Evolutionary conservation across 1,284 basidiomycete species (phyloP).

Genomic region (Ceratobasidium sp.): DNA sequence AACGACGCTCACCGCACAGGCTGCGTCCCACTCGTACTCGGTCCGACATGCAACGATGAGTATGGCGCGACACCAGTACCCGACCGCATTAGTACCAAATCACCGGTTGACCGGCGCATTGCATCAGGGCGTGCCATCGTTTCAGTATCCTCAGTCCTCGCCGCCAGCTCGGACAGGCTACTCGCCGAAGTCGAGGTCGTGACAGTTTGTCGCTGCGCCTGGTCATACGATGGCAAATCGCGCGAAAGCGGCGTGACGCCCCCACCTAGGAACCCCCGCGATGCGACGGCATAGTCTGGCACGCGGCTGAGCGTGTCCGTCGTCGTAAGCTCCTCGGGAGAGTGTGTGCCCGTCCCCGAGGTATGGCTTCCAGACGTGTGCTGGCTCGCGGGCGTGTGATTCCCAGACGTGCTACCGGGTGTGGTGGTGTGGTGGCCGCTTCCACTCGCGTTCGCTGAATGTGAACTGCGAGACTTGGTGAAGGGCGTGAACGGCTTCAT

Average conservation of each 20-base stretch:
- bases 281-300: conserved; percentile 85
- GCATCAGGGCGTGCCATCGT: neutral
- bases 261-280: conserved; percentile 83
- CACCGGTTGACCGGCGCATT: conserved; percentile 20
- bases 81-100: conserved; percentile 34
- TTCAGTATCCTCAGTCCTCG: neutral
- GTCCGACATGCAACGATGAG: neutral
- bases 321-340: conserved; percentile 64
- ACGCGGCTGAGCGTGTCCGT: conserved; percentile 64
- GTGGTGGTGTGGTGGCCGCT: conserved; percentile 44
- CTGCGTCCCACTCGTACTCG: conserved; percentile 29
- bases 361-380: conserved; percentile 57
- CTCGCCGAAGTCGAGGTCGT: conserved; percentile 32
- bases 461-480: conserved; percentile 63
- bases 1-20: conserved; percentile 19
- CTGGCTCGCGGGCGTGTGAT: conserved; percentile 65
- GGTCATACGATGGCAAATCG: conserved; percentile 86
- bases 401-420: conserved; percentile 58
- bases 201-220: conserved; percentile 55
- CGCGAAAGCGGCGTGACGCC: conserved; percentile 85
- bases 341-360: conserved; percentile 65
- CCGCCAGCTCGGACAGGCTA: conserved; percentile 7
- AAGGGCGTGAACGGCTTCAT: conserved; percentile 53
- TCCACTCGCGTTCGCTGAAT: conserved; percentile 51
- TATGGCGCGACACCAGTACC: neutral